Conservation (phyloP, 2,329 filamentous ascomycete species). For the Xylariaceae sp. region DNA sequence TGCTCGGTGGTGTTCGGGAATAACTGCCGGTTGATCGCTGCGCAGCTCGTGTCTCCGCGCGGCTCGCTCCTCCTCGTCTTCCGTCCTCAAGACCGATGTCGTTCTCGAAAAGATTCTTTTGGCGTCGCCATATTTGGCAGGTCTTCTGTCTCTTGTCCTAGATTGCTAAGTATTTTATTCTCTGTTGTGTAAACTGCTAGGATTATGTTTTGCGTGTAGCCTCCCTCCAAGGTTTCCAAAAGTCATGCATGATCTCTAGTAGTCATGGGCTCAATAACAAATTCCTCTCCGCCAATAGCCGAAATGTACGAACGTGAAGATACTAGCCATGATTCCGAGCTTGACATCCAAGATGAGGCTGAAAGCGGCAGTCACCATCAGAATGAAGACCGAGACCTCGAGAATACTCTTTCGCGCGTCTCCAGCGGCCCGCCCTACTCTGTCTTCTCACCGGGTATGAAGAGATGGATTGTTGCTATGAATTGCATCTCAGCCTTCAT, state of each 20-base stretch:
- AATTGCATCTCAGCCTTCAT: slow-evolving; percentile 60
- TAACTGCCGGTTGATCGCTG: slow-evolving; percentile 18
- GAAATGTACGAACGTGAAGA: slow-evolving; percentile 7
- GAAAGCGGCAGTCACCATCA: slow-evolving; percentile 21
- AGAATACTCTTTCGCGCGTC: slow-evolving; percentile 43
- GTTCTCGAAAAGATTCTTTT: neutral
- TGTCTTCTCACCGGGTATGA: slow-evolving; percentile 50
- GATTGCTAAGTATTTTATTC: neutral
- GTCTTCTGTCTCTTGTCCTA: neutral
- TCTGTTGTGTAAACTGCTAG: neutral
- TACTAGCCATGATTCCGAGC: slow-evolving; percentile 14
- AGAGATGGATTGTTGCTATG: slow-evolving; percentile 60
- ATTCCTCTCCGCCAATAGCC: neutral
- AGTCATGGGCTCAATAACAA: slow-evolving; percentile 8
- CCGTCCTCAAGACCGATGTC: slow-evolving; percentile 12
- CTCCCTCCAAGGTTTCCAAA: no score
- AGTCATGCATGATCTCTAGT: no score
- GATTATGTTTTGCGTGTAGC: neutral
- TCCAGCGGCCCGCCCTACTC: slow-evolving; percentile 50
- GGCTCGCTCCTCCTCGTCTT: slow-evolving; percentile 21
- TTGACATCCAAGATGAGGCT: slow-evolving; percentile 23
- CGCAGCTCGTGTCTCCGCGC: slow-evolving; percentile 2
- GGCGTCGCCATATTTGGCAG: neutral
- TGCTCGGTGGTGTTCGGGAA: slow-evolving; percentile 14
- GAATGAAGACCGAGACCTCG: slow-evolving; percentile 38